Conservation (phyloP, 2,329 filamentous ascomycete genomes). For the Dothideomycetes sp. region DNA sequence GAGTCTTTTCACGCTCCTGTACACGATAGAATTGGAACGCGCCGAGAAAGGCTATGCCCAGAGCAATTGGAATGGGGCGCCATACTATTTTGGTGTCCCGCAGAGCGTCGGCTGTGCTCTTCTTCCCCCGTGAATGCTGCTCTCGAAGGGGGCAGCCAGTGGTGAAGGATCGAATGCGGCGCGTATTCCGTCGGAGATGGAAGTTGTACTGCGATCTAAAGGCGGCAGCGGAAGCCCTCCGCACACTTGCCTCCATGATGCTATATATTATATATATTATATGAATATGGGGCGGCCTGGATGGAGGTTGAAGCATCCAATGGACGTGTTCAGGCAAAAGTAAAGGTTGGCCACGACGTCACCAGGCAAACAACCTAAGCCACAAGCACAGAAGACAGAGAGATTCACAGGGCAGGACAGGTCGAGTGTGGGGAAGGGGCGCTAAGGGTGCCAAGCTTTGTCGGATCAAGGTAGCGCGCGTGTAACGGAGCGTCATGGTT, state of each 20-base stretch:
- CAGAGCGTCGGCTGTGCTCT: slow-evolving; percentile 30
- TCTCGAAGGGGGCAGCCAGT: not conserved
- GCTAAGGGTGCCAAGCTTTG: no score
- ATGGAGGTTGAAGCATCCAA: no score
- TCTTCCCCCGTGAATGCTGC: not conserved
- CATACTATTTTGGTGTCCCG: slow-evolving; percentile 63
- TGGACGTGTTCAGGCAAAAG: no score
- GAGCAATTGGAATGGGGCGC: slow-evolving; percentile 80
- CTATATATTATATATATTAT: not conserved
- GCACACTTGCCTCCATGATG: not conserved
- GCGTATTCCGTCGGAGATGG: not conserved
- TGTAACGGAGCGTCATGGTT: no score
- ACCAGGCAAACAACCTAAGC: no score
- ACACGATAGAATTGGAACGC: slow-evolving; percentile 76
- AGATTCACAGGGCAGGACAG: no score
- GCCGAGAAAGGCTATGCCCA: slow-evolving; percentile 77
- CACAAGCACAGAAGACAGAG: no score
- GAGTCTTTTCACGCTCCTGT: slow-evolving; percentile 37
- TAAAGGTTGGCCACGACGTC: no score
- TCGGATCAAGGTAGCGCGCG: no score
- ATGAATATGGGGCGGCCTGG: no score
- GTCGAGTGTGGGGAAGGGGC: no score
- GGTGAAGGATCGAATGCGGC: not conserved
- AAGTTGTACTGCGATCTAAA: not conserved
- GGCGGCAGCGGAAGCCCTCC: not conserved